phyloP scores from a whole-genome alignment of 1,284 basidiomycete species.

The Pseudozyma pruni region DNA sequence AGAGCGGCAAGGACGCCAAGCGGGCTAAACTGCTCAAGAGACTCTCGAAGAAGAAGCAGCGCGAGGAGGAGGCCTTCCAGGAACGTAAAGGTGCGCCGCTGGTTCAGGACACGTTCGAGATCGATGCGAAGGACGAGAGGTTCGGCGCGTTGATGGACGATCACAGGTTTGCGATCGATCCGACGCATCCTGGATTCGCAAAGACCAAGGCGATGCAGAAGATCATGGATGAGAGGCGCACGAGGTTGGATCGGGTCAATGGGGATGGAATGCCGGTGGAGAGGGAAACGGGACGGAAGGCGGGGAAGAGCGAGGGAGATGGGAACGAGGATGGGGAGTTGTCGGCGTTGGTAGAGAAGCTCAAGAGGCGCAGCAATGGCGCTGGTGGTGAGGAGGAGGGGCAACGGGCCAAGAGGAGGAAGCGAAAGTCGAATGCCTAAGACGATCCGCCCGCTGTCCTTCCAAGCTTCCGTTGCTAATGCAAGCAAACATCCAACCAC shows the following conservation, averaged over 20 bases:
- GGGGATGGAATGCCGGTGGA: conserved; percentile 3
- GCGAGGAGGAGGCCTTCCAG: conserved; percentile 40
- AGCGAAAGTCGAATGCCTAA: conserved; percentile 8
- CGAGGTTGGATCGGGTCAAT: conserved; percentile 19
- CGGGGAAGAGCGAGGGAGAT: not conserved
- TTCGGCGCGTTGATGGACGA: conserved; percentile 90
- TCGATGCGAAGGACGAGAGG: conserved; percentile 87
- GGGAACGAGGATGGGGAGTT: conserved; percentile 10
- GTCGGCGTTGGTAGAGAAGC: conserved; percentile 34
- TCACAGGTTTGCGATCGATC: conserved; percentile 92
- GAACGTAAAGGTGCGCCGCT: conserved; percentile 68
- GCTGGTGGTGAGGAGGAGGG: conserved; percentile 1
- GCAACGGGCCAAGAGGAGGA: conserved; percentile 21
- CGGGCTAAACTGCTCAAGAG: conserved; percentile 47
- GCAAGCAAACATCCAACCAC: no score
- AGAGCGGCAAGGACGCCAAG: conserved; percentile 73
- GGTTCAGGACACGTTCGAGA: conserved; percentile 73
- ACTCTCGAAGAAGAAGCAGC: conserved; percentile 52
- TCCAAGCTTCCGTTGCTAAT: not conserved
- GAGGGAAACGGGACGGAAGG: not conserved
- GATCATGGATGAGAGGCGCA: conserved; percentile 57
- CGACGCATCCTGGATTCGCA: conserved; percentile 78
- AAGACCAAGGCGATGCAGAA: conserved; percentile 65
- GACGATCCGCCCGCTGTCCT: not conserved
- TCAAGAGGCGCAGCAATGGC: conserved; percentile 30